Conservation (phyloP, 2,329 filamentous ascomycete species). For the Graphiopsis chlorocephala region DNA sequence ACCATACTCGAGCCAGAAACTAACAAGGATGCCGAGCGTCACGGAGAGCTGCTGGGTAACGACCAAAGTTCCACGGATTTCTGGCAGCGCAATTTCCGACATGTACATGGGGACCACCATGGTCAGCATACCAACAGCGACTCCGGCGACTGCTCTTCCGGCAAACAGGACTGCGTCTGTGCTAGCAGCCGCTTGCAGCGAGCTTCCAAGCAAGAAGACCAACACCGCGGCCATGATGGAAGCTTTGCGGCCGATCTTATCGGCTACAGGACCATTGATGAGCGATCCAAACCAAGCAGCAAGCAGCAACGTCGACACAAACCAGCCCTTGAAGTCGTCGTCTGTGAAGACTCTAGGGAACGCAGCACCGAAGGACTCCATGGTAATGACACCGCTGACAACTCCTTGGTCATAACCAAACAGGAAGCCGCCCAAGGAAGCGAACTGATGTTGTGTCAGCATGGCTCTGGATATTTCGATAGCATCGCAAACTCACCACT, state of each 20-base stretch:
- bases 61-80: slow-evolving; percentile 8
- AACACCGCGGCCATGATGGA: slow-evolving; percentile 42
- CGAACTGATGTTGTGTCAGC: not conserved
- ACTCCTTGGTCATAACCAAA: slow-evolving; percentile 14
- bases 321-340: slow-evolving; percentile 8
- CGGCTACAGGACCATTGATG: slow-evolving; percentile 41
- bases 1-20: slow-evolving; percentile 55
- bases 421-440: slow-evolving; percentile 4
- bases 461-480: not conserved
- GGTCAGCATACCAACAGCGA: slow-evolving; percentile 31
- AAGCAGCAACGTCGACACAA: slow-evolving; percentile 5
- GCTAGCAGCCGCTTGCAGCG: slow-evolving; percentile 42
- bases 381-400: slow-evolving; percentile 5
- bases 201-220: slow-evolving; percentile 42
- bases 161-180: slow-evolving; percentile 31
- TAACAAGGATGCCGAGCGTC: slow-evolving; percentile 47
- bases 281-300: slow-evolving; percentile 37
- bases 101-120: slow-evolving; percentile 57
- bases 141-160: slow-evolving; percentile 30
- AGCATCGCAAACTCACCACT: not conserved
- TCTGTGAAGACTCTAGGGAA: slow-evolving; percentile 1
- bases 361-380: slow-evolving; percentile 4
- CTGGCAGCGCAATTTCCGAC: slow-evolving; percentile 50
- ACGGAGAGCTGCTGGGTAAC: slow-evolving; percentile 3
- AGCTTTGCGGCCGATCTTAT: slow-evolving; percentile 41